Evolutionary conservation across 2,329 filamentous ascomycete genomes (phyloP), one percentile per base, ranked within the genome.

Genomic region (Cadophora luteo-olivacea): DNA sequence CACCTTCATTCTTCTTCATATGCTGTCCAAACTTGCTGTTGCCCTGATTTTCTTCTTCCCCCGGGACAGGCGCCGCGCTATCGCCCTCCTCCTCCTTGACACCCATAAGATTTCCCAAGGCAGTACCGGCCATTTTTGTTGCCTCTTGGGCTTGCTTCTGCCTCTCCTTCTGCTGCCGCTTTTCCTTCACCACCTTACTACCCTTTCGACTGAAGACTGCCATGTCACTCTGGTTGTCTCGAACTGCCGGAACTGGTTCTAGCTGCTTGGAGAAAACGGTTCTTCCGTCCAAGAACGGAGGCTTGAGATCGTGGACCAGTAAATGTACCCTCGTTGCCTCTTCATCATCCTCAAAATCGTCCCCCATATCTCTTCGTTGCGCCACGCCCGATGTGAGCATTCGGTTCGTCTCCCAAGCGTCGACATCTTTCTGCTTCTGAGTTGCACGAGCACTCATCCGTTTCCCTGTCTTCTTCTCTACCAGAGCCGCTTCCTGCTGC

Each of bases 401-500:
- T 68, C 96, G 92, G 79, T 99, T 99, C 19, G 95, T 96, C 80
- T 99, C 97, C 96, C 96, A 99, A 0, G 94, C 95, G 80, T 99
- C 96, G 54, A 96, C 94, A 77, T 99, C 96, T 78, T 92, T 94
- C 79, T 97, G 93, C 75, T 94, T 92, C 80, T 97, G 93, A 68
- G 93, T 85, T 69, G 91, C 90, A 62, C 92, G 87, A 55, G 91
- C 91, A 77, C 89, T 93, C 78, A 91, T 85, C 83, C 87, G 75
- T 84, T 87, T 75, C 87, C 90, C 90, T 5, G 89, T 85, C 82
- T 96, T 96, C 84, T 93, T 96, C 80, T 97, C 92, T 9, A 89
- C 85, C 78, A 94, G 81, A 16, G 89, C 91, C 19, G 86, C 86
- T 79, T 97, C 93, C 76, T 93, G 88, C 77, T 92, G 89, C 73